Conservation (phyloP, 495 filamentous ascomycete species). For the Xylaria sp. region DNA sequence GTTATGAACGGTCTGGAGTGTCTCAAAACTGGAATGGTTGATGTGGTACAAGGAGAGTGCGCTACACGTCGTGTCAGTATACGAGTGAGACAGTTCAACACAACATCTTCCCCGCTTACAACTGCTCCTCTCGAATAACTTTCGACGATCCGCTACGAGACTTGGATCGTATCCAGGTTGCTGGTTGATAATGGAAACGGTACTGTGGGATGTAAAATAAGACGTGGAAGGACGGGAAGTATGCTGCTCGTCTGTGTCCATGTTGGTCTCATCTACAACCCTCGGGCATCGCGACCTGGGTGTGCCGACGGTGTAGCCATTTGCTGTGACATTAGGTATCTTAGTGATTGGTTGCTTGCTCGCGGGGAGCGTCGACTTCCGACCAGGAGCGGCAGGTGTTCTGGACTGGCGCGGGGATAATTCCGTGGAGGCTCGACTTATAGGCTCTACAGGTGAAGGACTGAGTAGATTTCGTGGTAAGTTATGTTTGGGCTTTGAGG, state of each 20-base stretch:
- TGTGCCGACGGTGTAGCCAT: neutral
- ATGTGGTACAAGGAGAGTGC: conserved; percentile 28
- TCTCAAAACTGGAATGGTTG: conserved; percentile 5
- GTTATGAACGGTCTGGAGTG: conserved; percentile 8
- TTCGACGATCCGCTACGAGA: conserved; percentile 42
- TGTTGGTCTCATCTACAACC: neutral
- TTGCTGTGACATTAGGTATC: neutral
- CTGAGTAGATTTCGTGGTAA: neutral
- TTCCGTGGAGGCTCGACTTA: conserved; percentile 12
- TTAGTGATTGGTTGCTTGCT: neutral
- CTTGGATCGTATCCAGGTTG: conserved; percentile 37
- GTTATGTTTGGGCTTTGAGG: neutral
- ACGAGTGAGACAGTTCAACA: conserved; percentile 10
- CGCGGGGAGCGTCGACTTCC: conserved; percentile 7
- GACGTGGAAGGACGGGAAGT: conserved; percentile 20
- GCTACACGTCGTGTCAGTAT: conserved; percentile 28
- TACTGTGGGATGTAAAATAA: conserved; percentile 10
- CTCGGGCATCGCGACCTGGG: neutral
- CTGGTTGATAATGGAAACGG: conserved; percentile 25
- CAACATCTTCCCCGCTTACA: conserved; percentile 31
- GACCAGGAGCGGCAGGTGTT: neutral
- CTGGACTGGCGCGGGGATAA: neutral
- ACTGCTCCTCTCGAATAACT: conserved; percentile 41
- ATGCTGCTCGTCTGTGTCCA: conserved; percentile 9
- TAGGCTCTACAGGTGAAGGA: conserved; percentile 11